These are phyloP conservation scores for Diaporthe destruens DNA, from an alignment of 2,329 filamentous ascomycete genomes.

Conservation along the genomic window DNA sequence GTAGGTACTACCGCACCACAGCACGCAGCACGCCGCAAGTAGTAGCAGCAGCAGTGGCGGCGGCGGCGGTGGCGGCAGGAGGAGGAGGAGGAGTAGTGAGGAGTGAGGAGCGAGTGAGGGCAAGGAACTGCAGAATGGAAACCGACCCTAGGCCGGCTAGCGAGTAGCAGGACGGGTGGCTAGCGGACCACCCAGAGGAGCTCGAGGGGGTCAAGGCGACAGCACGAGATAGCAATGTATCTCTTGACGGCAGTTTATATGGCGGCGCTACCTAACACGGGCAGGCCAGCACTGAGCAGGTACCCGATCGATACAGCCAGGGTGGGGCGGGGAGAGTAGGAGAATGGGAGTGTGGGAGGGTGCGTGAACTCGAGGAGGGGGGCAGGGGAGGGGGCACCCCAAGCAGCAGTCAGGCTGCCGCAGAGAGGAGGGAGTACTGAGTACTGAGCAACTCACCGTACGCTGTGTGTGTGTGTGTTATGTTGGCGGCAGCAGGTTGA, in stretches of 20 bases:
- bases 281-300: too few species aligned
- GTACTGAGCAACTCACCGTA: neutral
- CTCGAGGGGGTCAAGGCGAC: slow-evolving; percentile 22
- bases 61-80: neutral
- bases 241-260: slow-evolving; percentile 18
- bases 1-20: too few species aligned
- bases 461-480: neutral
- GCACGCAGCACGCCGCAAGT: neutral
- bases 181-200: slow-evolving; percentile 17
- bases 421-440: neutral
- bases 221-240: slow-evolving; percentile 18
- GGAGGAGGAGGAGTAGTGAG: neutral
- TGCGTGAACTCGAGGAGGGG: slow-evolving; percentile 3
- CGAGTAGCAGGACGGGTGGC: slow-evolving; percentile 28
- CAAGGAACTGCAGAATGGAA: neutral
- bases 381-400: neutral
- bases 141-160: slow-evolving; percentile 21
- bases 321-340: slow-evolving; percentile 9
- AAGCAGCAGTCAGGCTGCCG: neutral
- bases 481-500: neutral
- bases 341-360: neutral
- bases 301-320: slow-evolving; percentile 18
- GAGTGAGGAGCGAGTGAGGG: neutral
- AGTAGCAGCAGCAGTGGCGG: neutral
- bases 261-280: slow-evolving; percentile 2